phyloP scores from a whole-genome alignment of 345 rosid species.

The Dimocarpus longan region DNA sequence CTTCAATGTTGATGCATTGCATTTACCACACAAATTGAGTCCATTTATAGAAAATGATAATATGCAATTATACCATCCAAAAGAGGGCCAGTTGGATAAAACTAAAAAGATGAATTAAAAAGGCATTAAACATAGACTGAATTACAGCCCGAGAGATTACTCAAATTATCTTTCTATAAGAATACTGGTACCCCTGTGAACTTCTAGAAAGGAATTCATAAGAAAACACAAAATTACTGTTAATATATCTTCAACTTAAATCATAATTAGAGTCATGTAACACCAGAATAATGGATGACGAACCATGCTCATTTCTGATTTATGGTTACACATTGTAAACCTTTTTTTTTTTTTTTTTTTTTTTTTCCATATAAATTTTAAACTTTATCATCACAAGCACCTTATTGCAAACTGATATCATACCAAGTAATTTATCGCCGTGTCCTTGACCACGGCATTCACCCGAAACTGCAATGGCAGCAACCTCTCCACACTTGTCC shows the following conservation, averaged over 20 bases:
- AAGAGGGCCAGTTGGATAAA: neutral
- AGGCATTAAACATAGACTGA: neutral
- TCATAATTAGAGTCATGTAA: neutral
- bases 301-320: neutral
- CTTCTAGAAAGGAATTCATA: neutral
- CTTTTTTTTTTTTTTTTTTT: too few species aligned
- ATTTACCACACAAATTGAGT: neutral
- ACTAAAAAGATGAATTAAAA: neutral
- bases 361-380: neutral
- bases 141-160: neutral
- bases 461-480: conserved; percentile 88
- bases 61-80: neutral
- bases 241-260: neutral
- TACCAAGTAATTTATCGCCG: conserved; percentile 96
- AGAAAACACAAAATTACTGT: neutral
- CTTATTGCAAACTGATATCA: neutral
- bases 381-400: neutral
- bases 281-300: neutral
- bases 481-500: conserved; percentile 91
- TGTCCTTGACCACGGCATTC: conserved; percentile 98
- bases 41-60: neutral
- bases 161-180: neutral
- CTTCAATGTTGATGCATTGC: neutral
- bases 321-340: neutral
- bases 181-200: neutral